phyloP scores from a whole-genome alignment of 2,329 filamentous ascomycete genomes.

The Cladosporium sphaerospermum region DNA sequence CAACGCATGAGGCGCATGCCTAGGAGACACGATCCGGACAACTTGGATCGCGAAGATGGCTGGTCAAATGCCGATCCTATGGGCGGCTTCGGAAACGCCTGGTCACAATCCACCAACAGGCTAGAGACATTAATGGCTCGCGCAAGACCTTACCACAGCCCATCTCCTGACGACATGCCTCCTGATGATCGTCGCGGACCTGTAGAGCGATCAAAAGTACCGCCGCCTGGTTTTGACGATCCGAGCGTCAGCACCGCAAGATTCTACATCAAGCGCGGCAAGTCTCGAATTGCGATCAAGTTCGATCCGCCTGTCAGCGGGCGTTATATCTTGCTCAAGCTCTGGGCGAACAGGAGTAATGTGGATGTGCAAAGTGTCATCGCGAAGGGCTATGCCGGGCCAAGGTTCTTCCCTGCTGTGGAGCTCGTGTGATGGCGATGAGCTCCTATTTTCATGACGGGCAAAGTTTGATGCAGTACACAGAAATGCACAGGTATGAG shows the following conservation, averaged over 20 bases:
- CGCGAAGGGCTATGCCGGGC: conserved; percentile 77
- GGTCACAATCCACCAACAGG: not conserved
- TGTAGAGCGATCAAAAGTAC: not conserved
- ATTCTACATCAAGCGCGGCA: conserved; percentile 77
- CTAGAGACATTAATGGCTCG: conserved; percentile 24
- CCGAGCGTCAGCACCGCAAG: conserved; percentile 52
- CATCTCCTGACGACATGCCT: not conserved
- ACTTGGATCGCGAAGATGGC: conserved; percentile 20
- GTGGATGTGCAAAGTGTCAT: conserved; percentile 87
- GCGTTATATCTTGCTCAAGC: conserved; percentile 76
- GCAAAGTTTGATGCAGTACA: no score
- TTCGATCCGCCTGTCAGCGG: conserved; percentile 71
- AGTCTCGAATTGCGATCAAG: conserved; percentile 77
- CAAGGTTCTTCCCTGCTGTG: conserved; percentile 60
- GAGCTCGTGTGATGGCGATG: conserved; percentile 12
- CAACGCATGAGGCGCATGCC: conserved; percentile 25
- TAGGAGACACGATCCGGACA: conserved; percentile 21
- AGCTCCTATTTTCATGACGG: no score
- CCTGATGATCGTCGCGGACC: not conserved
- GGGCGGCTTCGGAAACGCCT: conserved; percentile 6
- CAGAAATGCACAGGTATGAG: no score
- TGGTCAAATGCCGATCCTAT: not conserved
- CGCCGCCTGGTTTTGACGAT: conserved; percentile 13
- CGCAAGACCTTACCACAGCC: conserved; percentile 9
- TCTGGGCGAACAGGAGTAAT: conserved; percentile 78